Percentiles rank a stretch among this genome's conserved stretches.
These are phyloP conservation scores for Plantago ovata DNA, from an alignment of 257 asterid species.

Conservation along the genomic window DNA sequence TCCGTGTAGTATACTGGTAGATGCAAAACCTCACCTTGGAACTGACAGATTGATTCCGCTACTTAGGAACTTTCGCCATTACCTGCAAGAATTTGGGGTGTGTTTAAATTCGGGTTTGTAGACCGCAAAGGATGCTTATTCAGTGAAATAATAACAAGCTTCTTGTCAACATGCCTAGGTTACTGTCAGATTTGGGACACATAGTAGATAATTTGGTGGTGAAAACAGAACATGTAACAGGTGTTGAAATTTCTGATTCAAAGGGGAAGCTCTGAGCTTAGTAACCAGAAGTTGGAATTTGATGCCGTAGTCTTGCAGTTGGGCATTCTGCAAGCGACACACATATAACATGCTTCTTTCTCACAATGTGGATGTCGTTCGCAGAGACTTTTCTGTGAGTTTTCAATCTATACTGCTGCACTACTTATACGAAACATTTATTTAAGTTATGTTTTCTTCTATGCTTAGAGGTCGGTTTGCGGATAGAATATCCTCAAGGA, in stretches of 20 bases:
- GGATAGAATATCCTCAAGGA: conserved; percentile 94
- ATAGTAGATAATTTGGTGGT: conserved; percentile 87
- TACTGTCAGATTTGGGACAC: conserved; percentile 67
- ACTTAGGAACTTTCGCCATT: conserved; percentile 59
- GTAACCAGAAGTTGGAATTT: conserved; percentile 42
- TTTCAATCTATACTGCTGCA: conserved; percentile 15
- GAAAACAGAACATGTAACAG: conserved; percentile 51
- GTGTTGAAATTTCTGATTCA: conserved; percentile 74
- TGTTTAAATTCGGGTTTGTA: conserved; percentile 29
- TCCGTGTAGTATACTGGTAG: conserved; percentile 73
- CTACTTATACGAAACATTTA: conserved; percentile 1
- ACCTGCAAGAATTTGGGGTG: conserved; percentile 87
- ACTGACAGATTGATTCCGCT: conserved; percentile 92
- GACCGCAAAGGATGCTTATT: conserved; percentile 11
- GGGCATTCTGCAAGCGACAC: conserved; percentile 99
- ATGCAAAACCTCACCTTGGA: conserved; percentile 97
- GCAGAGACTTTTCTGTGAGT: conserved; percentile 88
- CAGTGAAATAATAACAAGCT: background rate
- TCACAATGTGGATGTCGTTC: conserved; percentile 65
- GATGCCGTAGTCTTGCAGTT: conserved; percentile 94
- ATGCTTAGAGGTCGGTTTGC: conserved; percentile 71
- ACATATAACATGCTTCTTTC: conserved; percentile 82
- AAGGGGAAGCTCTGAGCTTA: conserved; percentile 25
- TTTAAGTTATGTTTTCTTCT: conserved; percentile 8
- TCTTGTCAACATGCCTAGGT: conserved; percentile 47